Evolutionary conservation across 108 stramenopile genomes (phyloP), one percentile per base, ranked within the genome.

Genomic region (Pseudonitzschia delicatissima): DNA sequence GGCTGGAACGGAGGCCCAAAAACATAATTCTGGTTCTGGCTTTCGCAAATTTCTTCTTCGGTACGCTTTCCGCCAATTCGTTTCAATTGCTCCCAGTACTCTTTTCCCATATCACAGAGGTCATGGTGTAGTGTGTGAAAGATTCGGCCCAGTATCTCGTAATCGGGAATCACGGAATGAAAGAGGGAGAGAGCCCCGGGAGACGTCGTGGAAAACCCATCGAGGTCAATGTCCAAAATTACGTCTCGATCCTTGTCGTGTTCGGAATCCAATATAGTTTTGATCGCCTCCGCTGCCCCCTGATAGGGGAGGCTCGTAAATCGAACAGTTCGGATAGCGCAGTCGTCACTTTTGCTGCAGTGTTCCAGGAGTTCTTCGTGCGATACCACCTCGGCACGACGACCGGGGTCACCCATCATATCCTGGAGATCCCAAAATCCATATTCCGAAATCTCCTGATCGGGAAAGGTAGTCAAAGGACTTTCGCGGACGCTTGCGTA

Each of bases 121-220:
- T 45, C 45, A 4, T n/a, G n/a, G 45, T 45, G 45, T 15, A 45
- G n/a, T n/a, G 45, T 45, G 45, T 45, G 45, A 45, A 13, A 45
- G 45, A 45, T 45, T n/a, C 45, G 45, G 4, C 11, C 18, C 45
- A 45, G 15, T 4, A 13, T 17, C n/a, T 45, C 11, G 45, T 6
- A 18, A n/a, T 6, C 4, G 45, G 15, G 4, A 3, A 18, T 4
- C 11, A 18, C 11, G 45, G 15, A 4, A 4, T 18, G 15, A 15
- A 45, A 6, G 45, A 45, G 11, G 45, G 45, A 45, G 15, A 45
- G 45, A 4, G 53, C 53, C 28, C 53, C 53, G 21, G 53, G 53
- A 12, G 53, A 55, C 5, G 53, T 55, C 13, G 53, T 55, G 6
- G 31, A 29, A 55, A 32, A 55, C 13, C 21, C 53, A 26, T 55